Percentiles rank a stretch among this genome's conserved stretches.
Evolutionary conservation across 805 yeast genomes (phyloP).

Genomic region (Yarrowia phangngaensis): DNA sequence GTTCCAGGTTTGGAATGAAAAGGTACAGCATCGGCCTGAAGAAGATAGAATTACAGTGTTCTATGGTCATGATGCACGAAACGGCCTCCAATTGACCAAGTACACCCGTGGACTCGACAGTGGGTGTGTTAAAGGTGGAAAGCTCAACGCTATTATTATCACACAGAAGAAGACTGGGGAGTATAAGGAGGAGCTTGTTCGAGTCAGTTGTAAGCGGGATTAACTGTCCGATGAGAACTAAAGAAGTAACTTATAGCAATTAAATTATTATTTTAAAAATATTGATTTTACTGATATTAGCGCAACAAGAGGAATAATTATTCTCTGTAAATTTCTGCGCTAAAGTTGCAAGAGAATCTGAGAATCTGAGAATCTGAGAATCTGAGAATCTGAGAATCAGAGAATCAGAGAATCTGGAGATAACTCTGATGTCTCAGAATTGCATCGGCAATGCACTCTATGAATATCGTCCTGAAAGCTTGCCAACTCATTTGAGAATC

Average conservation of each 20-base stretch:
- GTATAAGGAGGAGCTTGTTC: slow-evolving; percentile 35
- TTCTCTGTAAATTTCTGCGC: too few relatives aligned
- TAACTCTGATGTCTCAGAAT: too few relatives aligned
- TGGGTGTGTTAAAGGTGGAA: slow-evolving; percentile 74
- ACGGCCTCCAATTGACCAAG: slow-evolving; percentile 62
- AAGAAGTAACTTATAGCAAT: slow-evolving; percentile 17
- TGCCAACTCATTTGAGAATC: too few relatives aligned
- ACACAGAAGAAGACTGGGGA: slow-evolving; percentile 33
- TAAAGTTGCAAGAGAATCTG: too few relatives aligned
- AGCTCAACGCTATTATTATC: slow-evolving; percentile 59
- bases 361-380: too few relatives aligned
- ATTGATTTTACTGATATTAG: too few relatives aligned
- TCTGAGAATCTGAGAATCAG: too few relatives aligned
- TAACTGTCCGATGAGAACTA: not conserved
- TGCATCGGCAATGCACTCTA: too few relatives aligned
- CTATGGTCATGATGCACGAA: slow-evolving; percentile 86
- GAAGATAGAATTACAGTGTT: slow-evolving; percentile 47
- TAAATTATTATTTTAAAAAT: too few relatives aligned
- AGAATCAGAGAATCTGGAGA: too few relatives aligned
- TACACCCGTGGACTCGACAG: slow-evolving; percentile 79
- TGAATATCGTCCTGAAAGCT: too few relatives aligned
- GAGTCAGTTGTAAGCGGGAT: slow-evolving; percentile 33
- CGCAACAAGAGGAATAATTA: too few relatives aligned
- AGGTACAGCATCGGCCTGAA: slow-evolving; percentile 39
- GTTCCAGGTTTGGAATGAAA: slow-evolving; percentile 54